A percentile compares a stretch with the other conserved stretches of the same genome.
Conservation (phyloP, 495 filamentous ascomycete genomes). For the Margaritispora aquatica region DNA sequence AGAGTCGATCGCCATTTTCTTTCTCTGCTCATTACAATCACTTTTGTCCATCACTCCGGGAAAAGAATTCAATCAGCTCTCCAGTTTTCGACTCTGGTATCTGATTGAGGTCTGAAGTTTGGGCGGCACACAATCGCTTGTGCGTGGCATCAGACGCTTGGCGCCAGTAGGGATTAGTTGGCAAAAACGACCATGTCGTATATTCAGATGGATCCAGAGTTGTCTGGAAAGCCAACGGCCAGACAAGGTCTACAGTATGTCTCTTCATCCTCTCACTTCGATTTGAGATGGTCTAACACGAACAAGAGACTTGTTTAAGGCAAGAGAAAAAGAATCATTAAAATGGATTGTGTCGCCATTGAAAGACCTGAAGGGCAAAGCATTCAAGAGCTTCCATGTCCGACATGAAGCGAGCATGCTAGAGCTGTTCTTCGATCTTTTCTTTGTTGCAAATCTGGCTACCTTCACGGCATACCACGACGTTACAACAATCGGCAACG, state of each 20-base stretch:
- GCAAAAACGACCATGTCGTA: neutral
- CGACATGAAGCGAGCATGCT: constrained; percentile 31
- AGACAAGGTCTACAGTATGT: neutral
- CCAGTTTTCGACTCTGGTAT: too few species aligned
- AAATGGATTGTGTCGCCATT: neutral
- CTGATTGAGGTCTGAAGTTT: too few species aligned
- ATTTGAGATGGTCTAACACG: neutral
- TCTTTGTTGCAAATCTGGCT: constrained; percentile 57
- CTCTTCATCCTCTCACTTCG: neutral
- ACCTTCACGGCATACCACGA: constrained; percentile 53
- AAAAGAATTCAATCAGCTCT: too few species aligned
- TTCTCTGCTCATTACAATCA: too few species aligned
- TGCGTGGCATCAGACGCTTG: neutral
- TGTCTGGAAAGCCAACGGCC: neutral
- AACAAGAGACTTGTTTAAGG: neutral
- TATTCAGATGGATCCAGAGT: neutral
- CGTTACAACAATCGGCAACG: constrained; percentile 24
- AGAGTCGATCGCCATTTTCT: too few species aligned
- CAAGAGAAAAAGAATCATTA: constrained; percentile 1
- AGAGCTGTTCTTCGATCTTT: constrained; percentile 58
- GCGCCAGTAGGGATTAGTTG: neutral
- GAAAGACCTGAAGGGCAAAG: constrained; percentile 4
- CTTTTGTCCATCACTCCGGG: too few species aligned
- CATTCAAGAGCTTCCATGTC: constrained; percentile 2
- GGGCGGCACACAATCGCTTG: too few species aligned